Conservation (phyloP, 305 asterid genomes). For the Fraxinus angustifolia region DNA sequence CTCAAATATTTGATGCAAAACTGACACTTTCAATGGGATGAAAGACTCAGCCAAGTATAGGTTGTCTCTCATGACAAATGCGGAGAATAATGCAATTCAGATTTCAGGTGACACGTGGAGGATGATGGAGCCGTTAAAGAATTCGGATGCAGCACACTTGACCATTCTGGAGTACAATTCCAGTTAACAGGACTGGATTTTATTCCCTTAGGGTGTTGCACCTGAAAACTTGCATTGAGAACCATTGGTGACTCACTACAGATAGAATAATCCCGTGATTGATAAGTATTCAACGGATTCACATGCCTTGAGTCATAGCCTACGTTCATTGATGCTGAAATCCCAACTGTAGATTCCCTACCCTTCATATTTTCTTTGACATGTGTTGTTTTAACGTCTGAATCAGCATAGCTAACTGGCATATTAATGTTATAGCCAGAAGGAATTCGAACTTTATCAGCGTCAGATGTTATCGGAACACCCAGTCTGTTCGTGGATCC, state of each 20-base stretch:
- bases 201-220: conserved; percentile 26
- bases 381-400: conserved; percentile 17
- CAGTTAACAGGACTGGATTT: conserved; percentile 33
- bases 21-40: not conserved
- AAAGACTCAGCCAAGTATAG: conserved; percentile 17
- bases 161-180: conserved; percentile 38
- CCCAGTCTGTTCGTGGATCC: conserved; percentile 30
- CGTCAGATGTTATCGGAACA: conserved; percentile 20
- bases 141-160: conserved; percentile 17
- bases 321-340: conserved; percentile 19
- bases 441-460: conserved; percentile 27
- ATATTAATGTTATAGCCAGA: conserved; percentile 31
- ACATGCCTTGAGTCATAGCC: conserved; percentile 27
- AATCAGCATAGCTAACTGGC: conserved; percentile 30
- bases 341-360: conserved; percentile 21
- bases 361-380: conserved; percentile 17
- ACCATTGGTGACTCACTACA: conserved; percentile 29
- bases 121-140: conserved; percentile 32
- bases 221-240: conserved; percentile 28
- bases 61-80: conserved; percentile 22
- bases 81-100: conserved; percentile 33
- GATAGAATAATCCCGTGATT: conserved; percentile 28
- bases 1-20: not conserved
- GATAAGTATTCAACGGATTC: conserved; percentile 33
- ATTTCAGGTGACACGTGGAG: conserved; percentile 29